phyloP scores from a whole-genome alignment of 805 yeast genomes.

The Candida sphagnicola region DNA sequence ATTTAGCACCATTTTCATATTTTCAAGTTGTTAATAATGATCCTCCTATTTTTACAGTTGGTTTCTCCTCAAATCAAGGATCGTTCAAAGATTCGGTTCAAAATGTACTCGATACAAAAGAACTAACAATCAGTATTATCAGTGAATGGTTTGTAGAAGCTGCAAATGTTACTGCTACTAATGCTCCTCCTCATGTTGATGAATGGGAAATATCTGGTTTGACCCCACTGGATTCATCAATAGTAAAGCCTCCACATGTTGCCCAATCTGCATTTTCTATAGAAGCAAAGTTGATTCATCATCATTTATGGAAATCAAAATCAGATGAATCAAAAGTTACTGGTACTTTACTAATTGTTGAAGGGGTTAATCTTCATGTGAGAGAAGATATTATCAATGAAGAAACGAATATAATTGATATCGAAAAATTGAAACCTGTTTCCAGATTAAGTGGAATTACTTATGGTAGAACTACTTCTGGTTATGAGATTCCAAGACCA shows the following conservation, averaged over 20 bases:
- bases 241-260: slow-evolving; percentile 54
- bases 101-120: slow-evolving; percentile 49
- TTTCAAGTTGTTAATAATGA: slow-evolving; percentile 45
- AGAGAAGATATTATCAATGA: slow-evolving; percentile 51
- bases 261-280: slow-evolving; percentile 59
- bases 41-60: slow-evolving; percentile 57
- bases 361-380: slow-evolving; percentile 55
- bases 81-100: slow-evolving; percentile 46
- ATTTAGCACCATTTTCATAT: slow-evolving; percentile 62
- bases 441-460: slow-evolving; percentile 47
- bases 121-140: slow-evolving; percentile 52
- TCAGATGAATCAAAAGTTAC: slow-evolving; percentile 27
- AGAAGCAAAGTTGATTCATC: slow-evolving; percentile 47
- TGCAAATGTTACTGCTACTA: slow-evolving; percentile 47
- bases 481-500: slow-evolving; percentile 46
- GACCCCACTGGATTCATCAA: slow-evolving; percentile 39
- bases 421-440: slow-evolving; percentile 48
- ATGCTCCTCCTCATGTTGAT: slow-evolving; percentile 46
- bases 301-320: slow-evolving; percentile 44
- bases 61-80: slow-evolving; percentile 38
- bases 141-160: slow-evolving; percentile 66
- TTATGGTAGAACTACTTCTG: slow-evolving; percentile 43
- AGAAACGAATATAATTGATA: slow-evolving; percentile 36
- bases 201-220: slow-evolving; percentile 58
- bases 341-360: slow-evolving; percentile 43